phyloP scores from a whole-genome alignment of 371 early-diverging fungal species.

The Mortierella sp. region DNA sequence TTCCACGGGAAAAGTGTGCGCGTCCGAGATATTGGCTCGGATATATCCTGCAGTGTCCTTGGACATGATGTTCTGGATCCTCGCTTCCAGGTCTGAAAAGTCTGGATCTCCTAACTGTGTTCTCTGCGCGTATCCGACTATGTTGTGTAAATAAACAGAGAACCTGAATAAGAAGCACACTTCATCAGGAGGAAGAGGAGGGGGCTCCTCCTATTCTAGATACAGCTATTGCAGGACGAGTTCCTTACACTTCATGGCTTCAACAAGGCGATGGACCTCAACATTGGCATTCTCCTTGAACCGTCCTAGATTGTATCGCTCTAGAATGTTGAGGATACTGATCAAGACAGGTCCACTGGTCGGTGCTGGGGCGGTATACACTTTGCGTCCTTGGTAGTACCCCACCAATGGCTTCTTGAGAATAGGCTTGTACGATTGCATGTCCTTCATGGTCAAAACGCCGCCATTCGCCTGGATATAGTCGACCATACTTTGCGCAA shows the following conservation, averaged over 20 bases:
- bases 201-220: too few species aligned
- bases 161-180: background rate
- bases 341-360: conserved; percentile 86
- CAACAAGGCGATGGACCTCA: conserved; percentile 84
- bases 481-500: conserved; percentile 81
- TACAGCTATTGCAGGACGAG: background rate
- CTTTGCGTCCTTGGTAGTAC: conserved; percentile 79
- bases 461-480: conserved; percentile 81
- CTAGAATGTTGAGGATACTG: conserved; percentile 87
- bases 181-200: background rate
- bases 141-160: background rate
- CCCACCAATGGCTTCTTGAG: conserved; percentile 71
- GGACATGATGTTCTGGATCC: conserved; percentile 68
- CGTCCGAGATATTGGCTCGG: conserved; percentile 72
- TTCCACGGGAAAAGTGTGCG: conserved; percentile 61
- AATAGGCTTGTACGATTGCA: conserved; percentile 73
- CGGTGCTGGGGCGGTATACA: conserved; percentile 74
- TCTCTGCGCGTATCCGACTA: conserved; percentile 83
- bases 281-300: conserved; percentile 64
- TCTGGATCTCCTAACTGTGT: conserved; percentile 86
- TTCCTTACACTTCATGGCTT: conserved; percentile 83
- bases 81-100: conserved; percentile 61
- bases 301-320: conserved; percentile 75
- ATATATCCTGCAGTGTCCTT: conserved; percentile 75
- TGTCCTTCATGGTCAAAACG: conserved; percentile 83